Percentiles rank a stretch among this genome's conserved stretches.
Conservation (phyloP, 1,284 basidiomycete species). For the Malassezia sympodialis region DNA sequence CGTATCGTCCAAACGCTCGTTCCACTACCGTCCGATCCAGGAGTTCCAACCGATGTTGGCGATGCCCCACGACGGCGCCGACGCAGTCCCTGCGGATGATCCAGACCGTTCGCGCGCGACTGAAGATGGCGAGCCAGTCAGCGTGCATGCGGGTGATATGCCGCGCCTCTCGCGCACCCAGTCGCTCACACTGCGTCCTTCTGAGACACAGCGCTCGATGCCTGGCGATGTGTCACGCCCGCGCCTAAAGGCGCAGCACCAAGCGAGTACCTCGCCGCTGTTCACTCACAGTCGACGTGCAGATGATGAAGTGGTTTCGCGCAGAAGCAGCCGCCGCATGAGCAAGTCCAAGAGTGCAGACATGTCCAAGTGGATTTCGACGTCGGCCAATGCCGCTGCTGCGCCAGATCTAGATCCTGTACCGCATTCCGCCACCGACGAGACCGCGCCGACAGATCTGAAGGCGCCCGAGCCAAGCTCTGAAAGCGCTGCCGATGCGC, state of each 20-base stretch:
- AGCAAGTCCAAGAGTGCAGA: not conserved
- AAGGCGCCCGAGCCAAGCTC: not conserved
- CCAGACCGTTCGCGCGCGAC: not conserved
- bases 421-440: not conserved
- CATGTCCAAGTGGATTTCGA: not conserved
- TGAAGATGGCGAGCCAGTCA: not conserved
- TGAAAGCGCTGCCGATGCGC: not conserved
- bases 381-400: not conserved
- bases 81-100: not conserved
- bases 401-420: not conserved
- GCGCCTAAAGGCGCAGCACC: slow-evolving; percentile 1
- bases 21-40: slow-evolving; percentile 11
- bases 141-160: not conserved
- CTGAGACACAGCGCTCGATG: slow-evolving; percentile 10
- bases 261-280: not conserved
- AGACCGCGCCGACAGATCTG: not conserved
- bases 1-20: slow-evolving; percentile 14
- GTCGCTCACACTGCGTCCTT: slow-evolving; percentile 1
- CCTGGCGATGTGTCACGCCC: slow-evolving; percentile 12
- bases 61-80: slow-evolving; percentile 1
- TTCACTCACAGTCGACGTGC: not conserved
- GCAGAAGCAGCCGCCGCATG: not conserved
- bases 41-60: slow-evolving; percentile 13
- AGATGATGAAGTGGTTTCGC: not conserved
- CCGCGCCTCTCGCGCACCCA: slow-evolving; percentile 8